These are phyloP conservation scores for Grosmannia serpens DNA, from an alignment of 2,329 filamentous ascomycete genomes.

Conservation along the genomic window DNA sequence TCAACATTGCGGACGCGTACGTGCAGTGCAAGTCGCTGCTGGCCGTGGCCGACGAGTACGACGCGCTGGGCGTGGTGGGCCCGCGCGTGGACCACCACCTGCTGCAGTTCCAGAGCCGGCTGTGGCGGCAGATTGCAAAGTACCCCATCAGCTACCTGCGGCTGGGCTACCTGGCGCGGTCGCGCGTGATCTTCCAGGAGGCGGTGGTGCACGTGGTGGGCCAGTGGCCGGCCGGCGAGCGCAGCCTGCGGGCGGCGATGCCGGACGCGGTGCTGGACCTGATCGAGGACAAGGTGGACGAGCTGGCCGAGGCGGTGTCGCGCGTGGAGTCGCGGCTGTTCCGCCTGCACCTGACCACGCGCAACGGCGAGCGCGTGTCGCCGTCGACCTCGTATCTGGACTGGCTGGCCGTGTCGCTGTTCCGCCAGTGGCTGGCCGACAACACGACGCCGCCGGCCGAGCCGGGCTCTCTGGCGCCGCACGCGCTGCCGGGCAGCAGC, in stretches of 20 bases:
- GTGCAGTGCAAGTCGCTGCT: constrained; percentile 88
- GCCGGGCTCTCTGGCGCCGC: neutral
- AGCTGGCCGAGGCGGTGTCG: constrained; percentile 71
- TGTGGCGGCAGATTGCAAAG: constrained; percentile 95
- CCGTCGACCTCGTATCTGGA: constrained; percentile 74
- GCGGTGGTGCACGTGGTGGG: constrained; percentile 89
- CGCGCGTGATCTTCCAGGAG: constrained; percentile 74
- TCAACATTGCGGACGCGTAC: constrained; percentile 88
- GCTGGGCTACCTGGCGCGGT: constrained; percentile 74
- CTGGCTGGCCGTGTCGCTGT: constrained; percentile 79
- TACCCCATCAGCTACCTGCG: constrained; percentile 89
- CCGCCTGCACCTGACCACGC: constrained; percentile 66
- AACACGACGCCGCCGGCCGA: constrained; percentile 65
- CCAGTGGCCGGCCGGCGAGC: constrained; percentile 76
- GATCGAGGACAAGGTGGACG: constrained; percentile 90
- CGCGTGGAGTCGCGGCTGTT: constrained; percentile 75
- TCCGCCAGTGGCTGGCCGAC: constrained; percentile 87
- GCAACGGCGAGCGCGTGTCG: constrained; percentile 69
- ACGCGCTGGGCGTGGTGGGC: constrained; percentile 76
- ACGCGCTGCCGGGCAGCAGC: neutral
- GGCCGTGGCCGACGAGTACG: constrained; percentile 85
- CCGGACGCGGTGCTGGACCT: constrained; percentile 72
- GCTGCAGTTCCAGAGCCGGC: constrained; percentile 75
- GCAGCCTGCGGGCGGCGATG: constrained; percentile 62
- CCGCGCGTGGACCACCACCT: constrained; percentile 89